Conservation (phyloP, 805 yeast species). For the Candida glaebosa region DNA sequence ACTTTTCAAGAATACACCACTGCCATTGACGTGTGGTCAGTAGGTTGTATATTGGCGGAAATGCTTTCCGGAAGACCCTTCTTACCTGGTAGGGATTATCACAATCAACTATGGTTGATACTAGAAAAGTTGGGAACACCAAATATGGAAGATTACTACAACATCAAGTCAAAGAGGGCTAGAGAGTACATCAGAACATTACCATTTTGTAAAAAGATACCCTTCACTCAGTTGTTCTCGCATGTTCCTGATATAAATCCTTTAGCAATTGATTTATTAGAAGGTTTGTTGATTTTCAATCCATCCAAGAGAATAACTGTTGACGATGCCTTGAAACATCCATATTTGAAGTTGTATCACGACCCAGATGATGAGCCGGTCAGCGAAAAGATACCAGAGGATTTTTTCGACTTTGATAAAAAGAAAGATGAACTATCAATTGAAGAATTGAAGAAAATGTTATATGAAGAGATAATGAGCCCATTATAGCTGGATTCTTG, state of each 20-base stretch:
- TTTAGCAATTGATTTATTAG: constrained; percentile 56
- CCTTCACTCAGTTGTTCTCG: constrained; percentile 49
- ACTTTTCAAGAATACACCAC: constrained; percentile 91
- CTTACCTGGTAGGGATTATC: constrained; percentile 93
- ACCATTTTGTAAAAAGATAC: constrained; percentile 64
- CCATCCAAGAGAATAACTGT: constrained; percentile 74
- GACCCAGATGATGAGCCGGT: constrained; percentile 93
- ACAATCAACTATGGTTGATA: constrained; percentile 82
- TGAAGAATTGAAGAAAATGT: constrained; percentile 70
- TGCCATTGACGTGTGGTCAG: constrained; percentile 96
- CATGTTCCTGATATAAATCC: constrained; percentile 33
- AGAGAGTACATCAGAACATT: constrained; percentile 81
- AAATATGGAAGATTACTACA: constrained; percentile 66
- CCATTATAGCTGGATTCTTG: constrained; percentile 38
- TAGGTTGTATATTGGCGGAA: constrained; percentile 93
- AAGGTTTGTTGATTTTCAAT: constrained; percentile 63
- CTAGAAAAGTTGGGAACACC: constrained; percentile 90
- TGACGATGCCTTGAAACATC: constrained; percentile 71
- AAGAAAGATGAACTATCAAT: constrained; percentile 74
- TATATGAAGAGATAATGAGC: constrained; percentile 79
- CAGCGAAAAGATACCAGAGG: constrained; percentile 77
- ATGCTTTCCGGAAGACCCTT: constrained; percentile 81
- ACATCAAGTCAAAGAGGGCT: constrained; percentile 77
- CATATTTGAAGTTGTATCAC: constrained; percentile 87
- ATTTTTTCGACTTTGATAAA: constrained; percentile 86